Conservation (phyloP, 768 basidiomycete species). For the Hygrocybe coccinea region DNA sequence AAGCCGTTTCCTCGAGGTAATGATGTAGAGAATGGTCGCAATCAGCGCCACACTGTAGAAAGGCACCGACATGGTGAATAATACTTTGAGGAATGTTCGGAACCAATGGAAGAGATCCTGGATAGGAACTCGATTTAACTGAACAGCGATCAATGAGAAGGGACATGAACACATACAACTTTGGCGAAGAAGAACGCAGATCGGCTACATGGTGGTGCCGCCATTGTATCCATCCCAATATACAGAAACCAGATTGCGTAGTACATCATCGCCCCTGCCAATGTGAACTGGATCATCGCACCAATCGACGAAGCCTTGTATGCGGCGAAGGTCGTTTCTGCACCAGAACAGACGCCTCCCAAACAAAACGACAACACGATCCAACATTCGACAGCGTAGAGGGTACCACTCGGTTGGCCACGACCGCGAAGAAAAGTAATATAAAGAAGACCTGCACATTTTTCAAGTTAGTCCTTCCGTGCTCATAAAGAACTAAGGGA, state of each 20-base stretch:
- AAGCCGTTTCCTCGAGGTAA: not conserved
- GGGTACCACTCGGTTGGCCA: not conserved
- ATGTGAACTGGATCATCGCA: not conserved
- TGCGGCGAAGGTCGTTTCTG: not conserved
- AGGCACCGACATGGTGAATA: not conserved
- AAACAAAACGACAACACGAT: constrained; percentile 3
- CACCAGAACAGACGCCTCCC: constrained; percentile 1
- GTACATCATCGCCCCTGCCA: not conserved
- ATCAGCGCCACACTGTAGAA: not conserved
- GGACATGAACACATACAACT: not conserved
- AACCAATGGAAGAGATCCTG: constrained; percentile 6
- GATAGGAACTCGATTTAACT: not conserved
- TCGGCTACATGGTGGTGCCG: not conserved
- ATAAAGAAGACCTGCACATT: not conserved
- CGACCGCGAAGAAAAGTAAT: not conserved
- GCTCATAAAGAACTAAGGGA: not conserved
- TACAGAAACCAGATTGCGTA: constrained; percentile 1
- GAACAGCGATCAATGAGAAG: not conserved
- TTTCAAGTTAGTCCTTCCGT: too few relatives aligned
- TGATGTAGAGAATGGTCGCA: not conserved
- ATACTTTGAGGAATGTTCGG: not conserved
- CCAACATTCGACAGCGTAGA: constrained; percentile 5
- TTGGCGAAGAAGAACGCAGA: not conserved
- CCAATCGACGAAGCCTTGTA: not conserved
- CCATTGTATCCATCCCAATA: constrained; percentile 3